A percentile compares a stretch with the other conserved stretches of the same genome.
phyloP scores from a whole-genome alignment of 352 stramenopile species.

The Peronospora tabacina region DNA sequence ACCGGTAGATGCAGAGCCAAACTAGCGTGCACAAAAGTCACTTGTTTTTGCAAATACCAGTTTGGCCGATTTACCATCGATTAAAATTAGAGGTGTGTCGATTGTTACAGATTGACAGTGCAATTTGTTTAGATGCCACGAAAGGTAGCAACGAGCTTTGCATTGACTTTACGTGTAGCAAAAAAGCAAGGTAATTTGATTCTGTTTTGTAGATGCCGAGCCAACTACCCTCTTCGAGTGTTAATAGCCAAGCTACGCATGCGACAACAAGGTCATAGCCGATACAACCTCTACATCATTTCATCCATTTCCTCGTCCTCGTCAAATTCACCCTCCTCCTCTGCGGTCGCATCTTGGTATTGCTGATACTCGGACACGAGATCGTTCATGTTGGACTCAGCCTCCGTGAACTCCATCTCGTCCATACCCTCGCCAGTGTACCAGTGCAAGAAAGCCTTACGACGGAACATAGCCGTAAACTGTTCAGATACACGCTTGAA shows the following conservation, averaged over 20 bases:
- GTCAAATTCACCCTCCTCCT: conserved; percentile 97
- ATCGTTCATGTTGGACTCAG: conserved; percentile 99
- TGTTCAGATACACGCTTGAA: conserved; percentile 99
- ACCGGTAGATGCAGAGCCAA: neutral
- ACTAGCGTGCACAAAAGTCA: conserved; percentile 34
- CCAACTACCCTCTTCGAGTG: conserved; percentile 44
- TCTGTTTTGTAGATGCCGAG: conserved; percentile 51
- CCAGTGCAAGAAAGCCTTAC: conserved; percentile 99
- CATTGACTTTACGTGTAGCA: conserved; percentile 13
- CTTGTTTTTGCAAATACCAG: conserved; percentile 40
- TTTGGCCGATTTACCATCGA: conserved; percentile 13
- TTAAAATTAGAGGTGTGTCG: neutral
- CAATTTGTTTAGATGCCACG: neutral
- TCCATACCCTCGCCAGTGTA: conserved; percentile 99
- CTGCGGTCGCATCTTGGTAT: conserved; percentile 99
- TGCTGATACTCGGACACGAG: conserved; percentile 99
- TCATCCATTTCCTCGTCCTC: conserved; percentile 92
- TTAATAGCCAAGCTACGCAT: conserved; percentile 60
- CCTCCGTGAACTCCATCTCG: conserved; percentile 99
- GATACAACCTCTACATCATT: conserved; percentile 81
- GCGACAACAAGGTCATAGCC: conserved; percentile 35
- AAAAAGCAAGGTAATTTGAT: conserved; percentile 52
- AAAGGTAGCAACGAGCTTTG: conserved; percentile 1
- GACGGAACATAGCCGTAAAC: conserved; percentile 99
- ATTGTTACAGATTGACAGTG: neutral